Evolutionary conservation across 148 eudicot species (phyloP).

Genomic region (Arctostaphylos glauca): DNA sequence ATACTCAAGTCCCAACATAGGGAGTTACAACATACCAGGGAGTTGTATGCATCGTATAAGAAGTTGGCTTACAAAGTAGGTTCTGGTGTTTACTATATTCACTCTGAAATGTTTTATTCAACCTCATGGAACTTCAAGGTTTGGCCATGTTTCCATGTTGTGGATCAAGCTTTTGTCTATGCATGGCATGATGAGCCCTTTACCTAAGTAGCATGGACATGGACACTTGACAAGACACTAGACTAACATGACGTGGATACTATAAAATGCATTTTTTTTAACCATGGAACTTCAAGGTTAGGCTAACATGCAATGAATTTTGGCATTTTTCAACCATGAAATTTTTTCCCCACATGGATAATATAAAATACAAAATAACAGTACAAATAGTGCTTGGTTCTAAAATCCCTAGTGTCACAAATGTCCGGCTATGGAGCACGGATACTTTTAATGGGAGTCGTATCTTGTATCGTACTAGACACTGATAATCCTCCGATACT

Average conservation of each 20-base stretch:
- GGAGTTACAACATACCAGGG: neutral
- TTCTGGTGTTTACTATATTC: neutral
- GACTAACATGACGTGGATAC: neutral
- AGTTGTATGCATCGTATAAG: neutral
- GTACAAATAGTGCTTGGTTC: neutral
- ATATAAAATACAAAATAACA: neutral
- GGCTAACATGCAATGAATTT: neutral
- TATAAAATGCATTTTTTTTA: too few species aligned
- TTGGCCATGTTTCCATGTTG: neutral
- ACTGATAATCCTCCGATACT: too few species aligned
- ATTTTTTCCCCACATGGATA: neutral
- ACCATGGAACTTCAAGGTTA: neutral
- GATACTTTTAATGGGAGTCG: too few species aligned
- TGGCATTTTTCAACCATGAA: neutral
- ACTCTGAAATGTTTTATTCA: neutral
- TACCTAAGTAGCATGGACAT: neutral
- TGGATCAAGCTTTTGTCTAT: neutral
- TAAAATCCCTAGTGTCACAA: neutral
- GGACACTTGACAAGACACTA: neutral
- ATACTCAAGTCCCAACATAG: neutral
- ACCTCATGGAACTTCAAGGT: conserved; percentile 2
- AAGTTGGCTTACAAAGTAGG: neutral
- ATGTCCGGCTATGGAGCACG: neutral
- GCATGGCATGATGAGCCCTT: neutral
- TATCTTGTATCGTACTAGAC: too few species aligned